Conservation (phyloP, 352 stramenopile species). For the Globisporangium apiculatum region DNA sequence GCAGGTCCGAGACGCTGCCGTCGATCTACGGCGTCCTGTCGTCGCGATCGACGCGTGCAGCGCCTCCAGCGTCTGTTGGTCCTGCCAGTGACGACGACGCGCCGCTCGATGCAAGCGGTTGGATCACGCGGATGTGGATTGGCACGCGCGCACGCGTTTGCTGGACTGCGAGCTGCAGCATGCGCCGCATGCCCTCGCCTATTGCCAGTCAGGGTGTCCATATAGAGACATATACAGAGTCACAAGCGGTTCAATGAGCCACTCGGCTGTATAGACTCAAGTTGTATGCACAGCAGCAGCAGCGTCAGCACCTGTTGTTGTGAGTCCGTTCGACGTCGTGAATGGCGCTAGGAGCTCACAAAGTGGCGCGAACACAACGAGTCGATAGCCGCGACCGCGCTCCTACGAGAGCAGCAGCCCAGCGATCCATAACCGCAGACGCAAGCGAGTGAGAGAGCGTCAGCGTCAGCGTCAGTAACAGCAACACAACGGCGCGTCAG, state of each 20-base stretch:
- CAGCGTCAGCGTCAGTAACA: background rate
- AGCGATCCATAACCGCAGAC: background rate
- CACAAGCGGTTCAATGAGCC: too few relatives aligned
- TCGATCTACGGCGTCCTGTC: background rate
- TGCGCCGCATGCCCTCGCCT: conserved; percentile 40
- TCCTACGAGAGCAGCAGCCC: conserved; percentile 1
- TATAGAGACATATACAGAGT: too few relatives aligned
- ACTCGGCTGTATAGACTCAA: too few relatives aligned
- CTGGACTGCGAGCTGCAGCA: conserved; percentile 48
- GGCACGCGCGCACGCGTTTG: conserved; percentile 21
- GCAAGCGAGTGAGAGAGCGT: conserved; percentile 3
- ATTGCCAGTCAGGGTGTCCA: background rate
- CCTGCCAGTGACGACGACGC: background rate
- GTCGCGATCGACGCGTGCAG: background rate
- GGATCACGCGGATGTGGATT: conserved; percentile 8
- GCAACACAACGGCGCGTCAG: conserved; percentile 3
- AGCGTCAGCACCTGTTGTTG: conserved; percentile 3
- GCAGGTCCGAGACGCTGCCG: background rate
- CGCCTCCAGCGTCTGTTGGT: background rate
- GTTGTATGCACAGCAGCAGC: too few relatives aligned
- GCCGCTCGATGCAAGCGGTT: background rate
- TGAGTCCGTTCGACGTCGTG: conserved; percentile 6
- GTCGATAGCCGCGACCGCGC: conserved; percentile 1
- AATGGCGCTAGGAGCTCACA: conserved; percentile 14
- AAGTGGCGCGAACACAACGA: conserved; percentile 11